A percentile compares a stretch with the other conserved stretches of the same genome.
Conservation (phyloP, 2,329 filamentous ascomycete genomes). For the Arthrobotrys sinensis region DNA sequence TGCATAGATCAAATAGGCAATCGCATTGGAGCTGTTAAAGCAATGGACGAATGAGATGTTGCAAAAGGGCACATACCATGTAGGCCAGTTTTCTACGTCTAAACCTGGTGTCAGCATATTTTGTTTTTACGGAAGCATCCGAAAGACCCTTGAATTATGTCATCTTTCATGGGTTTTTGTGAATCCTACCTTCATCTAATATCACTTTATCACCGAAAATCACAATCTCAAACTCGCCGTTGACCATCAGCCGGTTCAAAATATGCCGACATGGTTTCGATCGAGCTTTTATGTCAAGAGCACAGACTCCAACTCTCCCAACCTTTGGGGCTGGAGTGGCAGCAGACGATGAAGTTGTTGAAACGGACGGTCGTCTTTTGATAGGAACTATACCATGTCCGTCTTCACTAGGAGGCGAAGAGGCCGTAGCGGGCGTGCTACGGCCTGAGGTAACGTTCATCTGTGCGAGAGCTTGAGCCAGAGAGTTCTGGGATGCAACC, state of each 20-base stretch:
- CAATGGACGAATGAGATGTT: conserved; percentile 41
- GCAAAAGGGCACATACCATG: conserved; percentile 74
- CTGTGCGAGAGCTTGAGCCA: conserved; percentile 41
- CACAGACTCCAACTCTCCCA: conserved; percentile 90
- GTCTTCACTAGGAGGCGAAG: conserved; percentile 55
- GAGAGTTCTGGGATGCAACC: conserved; percentile 53
- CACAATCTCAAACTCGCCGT: conserved; percentile 93
- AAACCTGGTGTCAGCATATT: conserved; percentile 54
- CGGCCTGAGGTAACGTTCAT: conserved; percentile 31
- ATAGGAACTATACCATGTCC: conserved; percentile 33
- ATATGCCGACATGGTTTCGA: conserved; percentile 98
- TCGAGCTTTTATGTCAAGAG: conserved; percentile 92
- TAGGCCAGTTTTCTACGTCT: conserved; percentile 95
- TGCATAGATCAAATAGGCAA: conserved; percentile 63
- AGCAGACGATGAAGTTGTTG: conserved; percentile 45
- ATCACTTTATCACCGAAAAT: conserved; percentile 99
- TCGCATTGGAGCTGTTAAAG: conserved; percentile 21
- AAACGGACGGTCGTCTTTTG: conserved; percentile 56
- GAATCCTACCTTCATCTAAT: conserved; percentile 81
- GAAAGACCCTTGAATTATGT: conserved; percentile 11
- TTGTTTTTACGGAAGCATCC: conserved; percentile 27
- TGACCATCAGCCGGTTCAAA: conserved; percentile 88
- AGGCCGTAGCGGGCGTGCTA: conserved; percentile 49
- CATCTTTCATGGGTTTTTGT: conserved; percentile 16
- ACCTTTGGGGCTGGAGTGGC: conserved; percentile 65